These are phyloP conservation scores for Cicer judaicum DNA, from an alignment of 306 rosid species.

Conservation along the genomic window DNA sequence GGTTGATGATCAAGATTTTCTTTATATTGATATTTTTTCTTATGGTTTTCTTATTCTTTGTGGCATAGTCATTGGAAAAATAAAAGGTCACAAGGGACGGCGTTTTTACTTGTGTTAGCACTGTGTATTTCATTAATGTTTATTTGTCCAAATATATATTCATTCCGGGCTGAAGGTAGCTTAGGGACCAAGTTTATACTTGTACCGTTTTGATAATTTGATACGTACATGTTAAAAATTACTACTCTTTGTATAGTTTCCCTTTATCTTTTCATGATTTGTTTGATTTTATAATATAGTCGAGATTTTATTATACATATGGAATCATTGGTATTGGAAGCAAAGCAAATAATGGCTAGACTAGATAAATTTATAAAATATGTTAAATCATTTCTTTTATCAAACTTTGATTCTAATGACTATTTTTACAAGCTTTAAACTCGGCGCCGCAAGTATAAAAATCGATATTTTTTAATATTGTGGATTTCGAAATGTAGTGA, in stretches of 20 bases:
- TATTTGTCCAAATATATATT: conserved; percentile 41
- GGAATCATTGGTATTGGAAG: background rate
- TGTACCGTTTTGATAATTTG: conserved; percentile 42
- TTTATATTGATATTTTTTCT: conserved; percentile 93
- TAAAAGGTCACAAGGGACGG: conserved; percentile 36
- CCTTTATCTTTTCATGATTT: background rate
- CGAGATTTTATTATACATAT: conserved; percentile 9
- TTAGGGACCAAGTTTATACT: conserved; percentile 37
- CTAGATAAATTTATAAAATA: too few species aligned
- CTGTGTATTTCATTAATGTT: conserved; percentile 38
- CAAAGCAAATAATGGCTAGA: background rate
- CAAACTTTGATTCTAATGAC: too few species aligned
- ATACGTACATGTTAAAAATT: conserved; percentile 38
- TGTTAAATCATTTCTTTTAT: too few species aligned
- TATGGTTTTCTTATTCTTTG: conserved; percentile 96
- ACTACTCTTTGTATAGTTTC: conserved; percentile 33
- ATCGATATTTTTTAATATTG: too few species aligned
- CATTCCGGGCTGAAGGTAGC: conserved; percentile 25
- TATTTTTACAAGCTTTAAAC: too few species aligned
- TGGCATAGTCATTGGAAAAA: conserved; percentile 67
- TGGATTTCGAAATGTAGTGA: too few species aligned
- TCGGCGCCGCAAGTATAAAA: too few species aligned
- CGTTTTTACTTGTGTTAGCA: conserved; percentile 46
- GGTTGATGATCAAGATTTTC: conserved; percentile 99
- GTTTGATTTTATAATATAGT: background rate